Percentiles rank a stretch among this genome's conserved stretches.
These are phyloP conservation scores for Acmispon strigosus DNA, from an alignment of 306 rosid genomes.

Conservation along the genomic window DNA sequence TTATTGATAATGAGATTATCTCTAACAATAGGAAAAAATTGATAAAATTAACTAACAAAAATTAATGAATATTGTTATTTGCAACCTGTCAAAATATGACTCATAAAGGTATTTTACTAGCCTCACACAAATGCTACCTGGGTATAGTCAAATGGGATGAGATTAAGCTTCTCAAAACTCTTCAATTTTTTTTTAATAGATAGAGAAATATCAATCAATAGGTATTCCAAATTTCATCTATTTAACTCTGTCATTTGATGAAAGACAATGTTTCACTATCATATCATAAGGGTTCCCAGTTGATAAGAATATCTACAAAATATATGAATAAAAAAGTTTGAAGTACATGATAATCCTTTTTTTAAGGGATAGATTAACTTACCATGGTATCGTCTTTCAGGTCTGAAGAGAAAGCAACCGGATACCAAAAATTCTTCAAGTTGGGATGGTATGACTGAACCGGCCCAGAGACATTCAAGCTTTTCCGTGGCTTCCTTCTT, in stretches of 20 bases:
- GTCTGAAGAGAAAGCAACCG: conserved; percentile 75
- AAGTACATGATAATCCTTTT: neutral
- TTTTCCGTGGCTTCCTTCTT: conserved; percentile 40
- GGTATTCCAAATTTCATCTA: neutral
- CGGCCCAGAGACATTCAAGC: conserved; percentile 85
- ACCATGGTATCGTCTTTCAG: conserved; percentile 89
- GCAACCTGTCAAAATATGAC: neutral
- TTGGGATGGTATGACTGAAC: conserved; percentile 79
- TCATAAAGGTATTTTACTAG: too few relatives aligned
- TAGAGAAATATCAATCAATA: too few relatives aligned
- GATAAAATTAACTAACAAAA: neutral
- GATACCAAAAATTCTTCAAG: conserved; percentile 97
- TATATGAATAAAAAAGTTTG: neutral
- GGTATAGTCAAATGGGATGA: too few relatives aligned
- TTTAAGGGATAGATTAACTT: conserved; percentile 10
- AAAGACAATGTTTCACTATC: neutral
- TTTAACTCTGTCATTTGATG: neutral
- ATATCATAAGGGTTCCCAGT: neutral
- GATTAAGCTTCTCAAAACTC: too few relatives aligned
- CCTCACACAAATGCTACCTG: too few relatives aligned
- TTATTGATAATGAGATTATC: too few relatives aligned
- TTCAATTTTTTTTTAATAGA: too few relatives aligned
- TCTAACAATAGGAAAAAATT: neutral
- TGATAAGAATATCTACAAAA: neutral
- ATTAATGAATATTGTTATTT: neutral